Evolutionary conservation across 1,284 basidiomycete genomes (phyloP), one percentile per base, ranked within the genome.

Genomic region (Afroboletus lepidellus): DNA sequence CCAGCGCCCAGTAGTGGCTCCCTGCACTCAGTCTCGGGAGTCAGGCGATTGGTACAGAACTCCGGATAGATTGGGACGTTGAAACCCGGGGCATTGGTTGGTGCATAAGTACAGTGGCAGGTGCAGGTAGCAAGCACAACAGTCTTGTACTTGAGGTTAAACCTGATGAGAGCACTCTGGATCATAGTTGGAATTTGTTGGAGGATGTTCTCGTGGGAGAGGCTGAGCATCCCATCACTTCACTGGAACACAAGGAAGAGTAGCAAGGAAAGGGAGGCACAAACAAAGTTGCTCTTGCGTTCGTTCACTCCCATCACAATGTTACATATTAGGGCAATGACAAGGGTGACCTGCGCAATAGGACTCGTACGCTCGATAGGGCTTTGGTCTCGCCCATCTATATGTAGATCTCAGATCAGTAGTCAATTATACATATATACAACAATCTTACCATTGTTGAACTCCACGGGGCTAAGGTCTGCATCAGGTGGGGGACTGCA

Each of bases 91-190:
- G 2, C 6, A 18, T 45, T 50, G 1, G 37, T 57, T 0, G 46
- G 55, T 5, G 41, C 36, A 45, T 60, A 57, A 3, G 38, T 60
- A 24, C 48, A 59, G 27, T 60, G 54, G 20, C 55, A 60, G 3
- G 12, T 24, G 8, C 58, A 60, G 0, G 21, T 18, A 3, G 55
- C 43, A n/a, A 48, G 60, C 0, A 18, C 3, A 13, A 47, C 32
- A 0, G 45, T 57, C 18, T 51, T 54, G 15, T 3, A 42, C 1
- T 5, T 48, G 39, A 57, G 48, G 18, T 57, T 33, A 1, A 60
- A 46, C 23, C 21, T 39, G 3, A 41, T 4, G 3, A 54, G 51
- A 8, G 32, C 48, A 1, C 11, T 33, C 12, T 48, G 11, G 0
- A 52, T 52, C 0, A 34, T 57, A 1, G 34, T n/a, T 2, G 55